Percentiles rank a stretch among this genome's conserved stretches.
These are phyloP conservation scores for Neurospora sp. DNA, from an alignment of 2,329 filamentous ascomycete genomes.

Conservation along the genomic window DNA sequence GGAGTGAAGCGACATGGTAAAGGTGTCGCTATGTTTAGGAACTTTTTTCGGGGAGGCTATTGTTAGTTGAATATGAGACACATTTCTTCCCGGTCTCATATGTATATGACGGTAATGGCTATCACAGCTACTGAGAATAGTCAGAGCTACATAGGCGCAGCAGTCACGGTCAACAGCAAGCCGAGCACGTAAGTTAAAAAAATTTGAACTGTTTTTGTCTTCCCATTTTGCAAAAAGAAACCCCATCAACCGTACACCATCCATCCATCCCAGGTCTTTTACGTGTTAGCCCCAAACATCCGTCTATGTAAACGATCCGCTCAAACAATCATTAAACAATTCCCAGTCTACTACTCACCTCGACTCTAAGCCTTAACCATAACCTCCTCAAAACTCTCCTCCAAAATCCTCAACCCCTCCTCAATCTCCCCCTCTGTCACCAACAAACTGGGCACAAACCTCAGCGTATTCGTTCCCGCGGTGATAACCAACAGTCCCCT, in stretches of 20 bases:
- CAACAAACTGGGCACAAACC: conserved; percentile 81
- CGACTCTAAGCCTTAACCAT: conserved; percentile 1
- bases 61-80: not conserved
- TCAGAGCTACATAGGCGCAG: too few species aligned
- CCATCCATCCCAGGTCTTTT: too few species aligned
- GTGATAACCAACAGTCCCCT: conserved; percentile 84
- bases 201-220: not conserved
- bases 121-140: not conserved
- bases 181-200: not conserved
- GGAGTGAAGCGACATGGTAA: not conserved
- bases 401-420: conserved; percentile 66
- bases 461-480: conserved; percentile 81
- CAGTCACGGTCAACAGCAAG: not conserved
- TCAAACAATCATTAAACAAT: not conserved
- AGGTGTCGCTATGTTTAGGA: not conserved
- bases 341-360: too few species aligned
- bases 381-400: conserved; percentile 48
- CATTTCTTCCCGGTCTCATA: not conserved
- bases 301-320: not conserved
- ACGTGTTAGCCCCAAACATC: not conserved
- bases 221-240: not conserved
- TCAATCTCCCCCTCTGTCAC: conserved; percentile 75
- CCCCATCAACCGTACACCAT: not conserved
- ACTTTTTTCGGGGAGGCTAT: not conserved
- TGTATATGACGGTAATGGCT: not conserved